phyloP scores from a whole-genome alignment of 2,329 filamentous ascomycete species.

The Aspergillaceae sp. region DNA sequence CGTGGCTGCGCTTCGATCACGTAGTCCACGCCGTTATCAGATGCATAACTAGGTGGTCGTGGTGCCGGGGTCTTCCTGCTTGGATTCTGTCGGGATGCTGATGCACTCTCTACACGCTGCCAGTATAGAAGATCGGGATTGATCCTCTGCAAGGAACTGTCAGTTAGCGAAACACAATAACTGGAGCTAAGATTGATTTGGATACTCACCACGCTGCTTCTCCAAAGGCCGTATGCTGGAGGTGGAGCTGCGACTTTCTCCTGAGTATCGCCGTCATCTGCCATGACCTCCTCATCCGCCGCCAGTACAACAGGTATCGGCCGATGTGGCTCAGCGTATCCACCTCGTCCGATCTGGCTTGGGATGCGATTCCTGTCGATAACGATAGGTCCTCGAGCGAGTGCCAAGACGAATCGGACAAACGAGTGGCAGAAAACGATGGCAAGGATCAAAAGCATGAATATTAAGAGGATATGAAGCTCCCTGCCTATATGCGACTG shows the following conservation, averaged over 20 bases:
- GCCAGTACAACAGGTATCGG: conserved; percentile 72
- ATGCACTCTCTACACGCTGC: conserved; percentile 51
- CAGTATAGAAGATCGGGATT: conserved; percentile 76
- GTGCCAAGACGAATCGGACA: conserved; percentile 61
- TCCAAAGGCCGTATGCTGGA: conserved; percentile 79
- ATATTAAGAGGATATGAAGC: conserved; percentile 70
- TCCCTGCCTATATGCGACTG: conserved; percentile 56
- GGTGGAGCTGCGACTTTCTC: conserved; percentile 53
- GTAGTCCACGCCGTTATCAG: conserved; percentile 66
- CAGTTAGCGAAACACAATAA: conserved; percentile 1
- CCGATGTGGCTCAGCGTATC: conserved; percentile 60
- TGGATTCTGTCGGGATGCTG: conserved; percentile 2
- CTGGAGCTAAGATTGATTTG: too few relatives aligned
- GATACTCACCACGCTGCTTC: conserved; percentile 65
- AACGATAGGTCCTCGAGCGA: conserved; percentile 38
- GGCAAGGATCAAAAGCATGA: conserved; percentile 64
- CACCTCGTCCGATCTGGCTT: conserved; percentile 48
- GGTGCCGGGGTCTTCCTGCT: conserved; percentile 22
- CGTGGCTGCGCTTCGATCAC: conserved; percentile 59
- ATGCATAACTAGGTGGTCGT: conserved; percentile 67
- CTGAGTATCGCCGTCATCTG: conserved; percentile 40
- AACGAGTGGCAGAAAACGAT: conserved; percentile 76
- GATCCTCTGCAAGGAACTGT: conserved; percentile 47
- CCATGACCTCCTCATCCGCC: conserved; percentile 60
- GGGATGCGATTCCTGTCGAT: conserved; percentile 32